Evolutionary conservation across 2,329 filamentous ascomycete species (phyloP), one percentile per base, ranked within the genome.

Genomic region (Ceratocystis destructans): DNA sequence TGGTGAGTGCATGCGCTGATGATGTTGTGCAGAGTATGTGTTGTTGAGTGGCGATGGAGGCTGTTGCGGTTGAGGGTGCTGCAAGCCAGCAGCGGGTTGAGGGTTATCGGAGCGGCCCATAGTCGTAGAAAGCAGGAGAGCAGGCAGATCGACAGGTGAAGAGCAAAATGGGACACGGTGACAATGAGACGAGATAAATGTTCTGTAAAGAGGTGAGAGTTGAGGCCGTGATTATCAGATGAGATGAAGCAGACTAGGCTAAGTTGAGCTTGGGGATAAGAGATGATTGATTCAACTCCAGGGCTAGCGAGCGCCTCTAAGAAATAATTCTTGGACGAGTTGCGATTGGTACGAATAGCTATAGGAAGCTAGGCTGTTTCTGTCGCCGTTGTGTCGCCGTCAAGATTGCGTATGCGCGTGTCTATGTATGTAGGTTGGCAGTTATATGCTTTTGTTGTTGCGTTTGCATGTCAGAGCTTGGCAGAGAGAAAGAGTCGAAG

Each of bases 21-120:
- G 55, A 10, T 65, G 64, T 44, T 63, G 61, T 12, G 61, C 48
- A n/a, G 66, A 62, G 57, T 63, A 68, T 17, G 53, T 61, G 44
- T 53, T 66, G 28, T 64, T 64, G 17, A 53, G 33, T 6, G 64
- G 59, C 8, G 64, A 62, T 44, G 64, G 62, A 15, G 66, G 61
- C 55, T 67, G 66, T 46, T 65, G 64, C n/a, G 62, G 66, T 20
- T 65, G 64, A 28, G 66, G 66, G 46, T 68, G 66, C 41, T 68
- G 66, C 37, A 68, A 41, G 44, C 66, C 64, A 28, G 66, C 61
- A n/a, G 66, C 41, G 20, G 53, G 44, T 25, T 62, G 64, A 17
- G 66, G 28, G 15, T 64, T 44, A 17, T 68, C 64, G 44, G 61
- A 37, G 20, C 59, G 66, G n/a, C 55, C 59, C 66, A 68, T 64